Base-by-base conservation (phyloP, 2,329 filamentous ascomycete species). In the Allantophomopsis cytisporea region DNA sequence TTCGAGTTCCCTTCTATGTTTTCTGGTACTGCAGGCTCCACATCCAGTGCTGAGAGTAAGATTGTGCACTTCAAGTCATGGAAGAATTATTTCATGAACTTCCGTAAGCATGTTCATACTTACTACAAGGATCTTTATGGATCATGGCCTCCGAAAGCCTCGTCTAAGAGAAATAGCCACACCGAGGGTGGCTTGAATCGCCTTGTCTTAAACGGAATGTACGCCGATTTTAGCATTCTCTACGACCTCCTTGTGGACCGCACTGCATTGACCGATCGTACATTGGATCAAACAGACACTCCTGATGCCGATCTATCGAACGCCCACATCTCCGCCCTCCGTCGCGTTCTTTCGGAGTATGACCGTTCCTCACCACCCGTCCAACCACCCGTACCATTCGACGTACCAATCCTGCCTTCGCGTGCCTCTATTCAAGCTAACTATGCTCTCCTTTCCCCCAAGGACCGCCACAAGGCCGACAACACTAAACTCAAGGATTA, bases 1-100 rank as follows among this genome's bases (percentile, higher is more conserved):
- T 96, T 96, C 49, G 85, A 95, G 23, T 95, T 94, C 50, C 87
- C 88, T 0, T 83, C 84, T 1, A 65, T 96, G 5, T 96, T 94
- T 54, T 76, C 86, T 0, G 91, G 91, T 28, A 76, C 87, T 47
- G 89, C 85, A 53, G 87, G 80, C 57, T 94, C 86, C 3, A 88
- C 80, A 10, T 85, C 82, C 1, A 72, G 76, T 16, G 69, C 69
- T 1, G 86, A 94, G 57, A 78, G 84, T 46, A 88, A 80, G 55
- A 64, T 76, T 14, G 74, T 94, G 34, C 77, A 80, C 16, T 96
- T 93, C 65, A 86, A 87, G 57, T 71, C 73, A 20, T 96, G 91
- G 89, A 82, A 75, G 51, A 66, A 68, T 14, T 71, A 79, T 2
- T 96, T 89, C 55, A 62, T 71, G 43, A 76, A 73, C 41, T 86